phyloP scores from a whole-genome alignment of 805 yeast genomes.

The Grigorovia transvaalensis region DNA sequence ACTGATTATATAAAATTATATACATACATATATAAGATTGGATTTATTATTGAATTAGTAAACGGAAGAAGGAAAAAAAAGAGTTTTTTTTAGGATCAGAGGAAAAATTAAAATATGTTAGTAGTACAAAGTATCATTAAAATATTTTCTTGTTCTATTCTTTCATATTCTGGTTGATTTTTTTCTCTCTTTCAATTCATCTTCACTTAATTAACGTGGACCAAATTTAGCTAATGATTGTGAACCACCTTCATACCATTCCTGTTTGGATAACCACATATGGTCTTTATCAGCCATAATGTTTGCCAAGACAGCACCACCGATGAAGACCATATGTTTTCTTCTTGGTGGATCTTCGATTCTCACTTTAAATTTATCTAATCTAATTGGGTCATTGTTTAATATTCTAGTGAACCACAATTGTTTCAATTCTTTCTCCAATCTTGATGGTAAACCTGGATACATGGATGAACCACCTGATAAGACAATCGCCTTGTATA shows the following conservation, averaged over 20 bases:
- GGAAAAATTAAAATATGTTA: too few species aligned
- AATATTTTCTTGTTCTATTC: too few species aligned
- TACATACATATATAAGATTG: too few species aligned
- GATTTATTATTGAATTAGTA: too few species aligned
- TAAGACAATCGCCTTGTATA: constrained; percentile 84
- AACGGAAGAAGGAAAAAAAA: too few species aligned
- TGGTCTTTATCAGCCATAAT: constrained; percentile 98
- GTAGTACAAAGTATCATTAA: too few species aligned
- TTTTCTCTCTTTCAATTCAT: background rate
- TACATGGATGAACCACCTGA: constrained; percentile 99
- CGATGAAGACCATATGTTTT: constrained; percentile 96
- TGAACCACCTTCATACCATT: constrained; percentile 96
- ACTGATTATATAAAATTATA: too few species aligned
- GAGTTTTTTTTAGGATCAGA: too few species aligned
- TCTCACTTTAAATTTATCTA: constrained; percentile 86
- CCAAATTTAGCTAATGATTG: constrained; percentile 79
- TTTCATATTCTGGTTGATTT: too few species aligned
- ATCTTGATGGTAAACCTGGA: constrained; percentile 92
- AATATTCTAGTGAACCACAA: constrained; percentile 87
- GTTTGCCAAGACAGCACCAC: constrained; percentile 96
- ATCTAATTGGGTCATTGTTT: constrained; percentile 74
- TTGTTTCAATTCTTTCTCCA: constrained; percentile 93
- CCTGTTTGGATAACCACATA: constrained; percentile 93
- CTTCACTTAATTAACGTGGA: constrained; percentile 59
- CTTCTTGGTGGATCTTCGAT: constrained; percentile 99